These are phyloP conservation scores for Corylus avellana DNA, from an alignment of 306 rosid species.

Conservation along the genomic window DNA sequence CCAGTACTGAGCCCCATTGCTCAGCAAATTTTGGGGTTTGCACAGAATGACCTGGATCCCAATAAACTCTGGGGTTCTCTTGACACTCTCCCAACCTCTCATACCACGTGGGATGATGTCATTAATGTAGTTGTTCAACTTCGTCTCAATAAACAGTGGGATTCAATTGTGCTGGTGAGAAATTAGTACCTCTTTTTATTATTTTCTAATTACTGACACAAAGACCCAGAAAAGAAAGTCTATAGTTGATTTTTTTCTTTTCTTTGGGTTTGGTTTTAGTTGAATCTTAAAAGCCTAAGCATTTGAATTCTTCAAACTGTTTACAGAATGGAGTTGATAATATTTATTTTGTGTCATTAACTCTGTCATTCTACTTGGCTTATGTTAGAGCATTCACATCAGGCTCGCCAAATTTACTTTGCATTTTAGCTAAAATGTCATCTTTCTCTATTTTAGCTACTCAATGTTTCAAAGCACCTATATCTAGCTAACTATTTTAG, in stretches of 20 bases:
- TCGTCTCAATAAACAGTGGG: constrained; percentile 80
- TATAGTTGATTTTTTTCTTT: background rate
- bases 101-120: constrained; percentile 80
- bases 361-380: background rate
- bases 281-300: background rate
- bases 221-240: background rate
- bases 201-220: background rate
- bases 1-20: constrained; percentile 81
- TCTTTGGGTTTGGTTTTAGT: background rate
- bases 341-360: background rate
- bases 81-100: constrained; percentile 69
- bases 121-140: constrained; percentile 83
- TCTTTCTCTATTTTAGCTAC: no score
- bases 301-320: background rate
- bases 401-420: no score
- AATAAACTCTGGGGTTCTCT: constrained; percentile 60
- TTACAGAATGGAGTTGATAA: background rate
- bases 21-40: constrained; percentile 58
- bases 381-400: background rate
- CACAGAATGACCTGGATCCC: constrained; percentile 53
- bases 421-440: no score
- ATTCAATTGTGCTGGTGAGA: constrained; percentile 71
- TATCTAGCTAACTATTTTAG: no score
- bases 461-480: no score
- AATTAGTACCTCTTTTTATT: background rate